Conservation (phyloP, 495 filamentous ascomycete species). For the Trichoderma reesei region DNA sequence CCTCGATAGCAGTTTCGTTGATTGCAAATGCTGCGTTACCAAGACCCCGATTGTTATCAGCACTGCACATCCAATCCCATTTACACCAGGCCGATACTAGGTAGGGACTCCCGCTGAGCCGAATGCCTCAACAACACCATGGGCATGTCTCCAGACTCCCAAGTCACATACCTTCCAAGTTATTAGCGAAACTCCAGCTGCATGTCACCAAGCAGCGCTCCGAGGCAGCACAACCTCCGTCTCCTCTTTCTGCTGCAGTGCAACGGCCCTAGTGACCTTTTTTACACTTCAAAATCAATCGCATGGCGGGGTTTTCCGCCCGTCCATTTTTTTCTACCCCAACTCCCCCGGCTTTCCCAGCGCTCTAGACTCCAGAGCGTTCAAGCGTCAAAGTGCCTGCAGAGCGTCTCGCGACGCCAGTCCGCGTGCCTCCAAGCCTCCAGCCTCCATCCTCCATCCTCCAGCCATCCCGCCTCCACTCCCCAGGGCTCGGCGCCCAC, state of each 20-base stretch:
- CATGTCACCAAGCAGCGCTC: neutral
- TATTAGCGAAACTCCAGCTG: too few species aligned
- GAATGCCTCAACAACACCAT: neutral
- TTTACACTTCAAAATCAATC: too few species aligned
- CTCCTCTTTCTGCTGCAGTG: slow-evolving; percentile 1
- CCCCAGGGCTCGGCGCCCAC: too few species aligned
- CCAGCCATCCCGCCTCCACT: neutral
- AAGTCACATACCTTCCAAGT: too few species aligned
- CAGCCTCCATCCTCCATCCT: neutral
- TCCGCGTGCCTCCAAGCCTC: neutral
- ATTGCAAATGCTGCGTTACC: too few species aligned
- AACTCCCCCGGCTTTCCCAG: neutral
- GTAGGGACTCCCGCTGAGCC: neutral
- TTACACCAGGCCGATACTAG: neutral
- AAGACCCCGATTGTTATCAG: too few species aligned
- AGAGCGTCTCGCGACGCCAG: neutral
- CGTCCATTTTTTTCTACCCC: neutral
- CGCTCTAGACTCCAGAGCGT: too few species aligned
- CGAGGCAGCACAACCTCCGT: neutral
- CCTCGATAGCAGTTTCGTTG: too few species aligned
- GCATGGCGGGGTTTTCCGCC: neutral
- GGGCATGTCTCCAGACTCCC: neutral
- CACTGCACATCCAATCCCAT: too few species aligned
- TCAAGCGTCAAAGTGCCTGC: too few species aligned
- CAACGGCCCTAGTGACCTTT: neutral